Evolutionary conservation across 2,329 filamentous ascomycete species (phyloP).

Genomic region (Cordyceps farinosa): DNA sequence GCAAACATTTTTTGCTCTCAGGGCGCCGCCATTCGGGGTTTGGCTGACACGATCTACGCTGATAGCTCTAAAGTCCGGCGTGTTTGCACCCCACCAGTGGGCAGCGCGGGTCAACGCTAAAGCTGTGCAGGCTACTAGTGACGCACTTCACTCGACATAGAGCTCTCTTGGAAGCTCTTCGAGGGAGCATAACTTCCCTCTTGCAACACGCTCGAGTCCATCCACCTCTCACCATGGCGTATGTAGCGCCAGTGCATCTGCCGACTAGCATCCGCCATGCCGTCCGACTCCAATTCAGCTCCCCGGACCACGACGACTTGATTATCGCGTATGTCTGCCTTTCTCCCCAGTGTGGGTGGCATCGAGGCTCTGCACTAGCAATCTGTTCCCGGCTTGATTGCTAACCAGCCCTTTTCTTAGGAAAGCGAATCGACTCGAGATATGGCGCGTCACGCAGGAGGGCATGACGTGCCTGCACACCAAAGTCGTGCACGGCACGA

Average conservation of each 20-base stretch:
- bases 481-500: constrained; percentile 75
- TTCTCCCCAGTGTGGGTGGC: background rate
- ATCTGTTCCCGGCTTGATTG: constrained; percentile 11
- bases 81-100: background rate
- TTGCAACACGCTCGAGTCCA: background rate
- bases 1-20: too few relatives aligned
- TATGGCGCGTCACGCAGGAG: constrained; percentile 68
- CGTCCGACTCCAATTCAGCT: constrained; percentile 72
- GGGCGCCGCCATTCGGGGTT: background rate
- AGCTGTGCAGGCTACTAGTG: constrained; percentile 1
- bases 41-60: background rate
- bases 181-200: background rate
- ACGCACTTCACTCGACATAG: constrained; percentile 2
- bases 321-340: constrained; percentile 71
- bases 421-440: constrained; percentile 80
- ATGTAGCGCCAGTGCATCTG: constrained; percentile 87
- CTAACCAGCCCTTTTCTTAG: constrained; percentile 42
- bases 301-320: constrained; percentile 72
- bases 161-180: constrained; percentile 5
- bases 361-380: background rate
- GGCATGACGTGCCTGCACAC: constrained; percentile 63
- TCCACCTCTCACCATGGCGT: constrained; percentile 65
- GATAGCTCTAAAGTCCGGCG: background rate
- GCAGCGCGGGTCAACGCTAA: background rate
- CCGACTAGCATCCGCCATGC: constrained; percentile 91